Base-by-base conservation (phyloP, 2,329 filamentous ascomycete species). In the Nothophaeocryptopus gaeumannii region DNA sequence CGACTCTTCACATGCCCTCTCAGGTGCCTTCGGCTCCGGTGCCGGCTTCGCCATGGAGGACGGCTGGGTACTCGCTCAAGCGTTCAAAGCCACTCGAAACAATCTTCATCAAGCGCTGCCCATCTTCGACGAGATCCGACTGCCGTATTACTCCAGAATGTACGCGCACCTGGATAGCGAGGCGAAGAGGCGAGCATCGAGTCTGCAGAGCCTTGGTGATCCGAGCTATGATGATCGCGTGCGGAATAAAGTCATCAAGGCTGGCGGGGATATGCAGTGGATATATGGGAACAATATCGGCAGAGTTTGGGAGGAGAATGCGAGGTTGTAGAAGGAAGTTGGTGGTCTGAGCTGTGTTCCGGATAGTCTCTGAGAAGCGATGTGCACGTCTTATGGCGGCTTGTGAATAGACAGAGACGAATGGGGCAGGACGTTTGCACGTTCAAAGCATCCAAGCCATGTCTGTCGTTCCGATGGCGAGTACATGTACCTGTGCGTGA, bases 1-100 rank as follows among this genome's bases (percentile, higher is more conserved):
- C 8, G 78, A 82, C 54, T 73, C 78, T 0, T 80, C 77, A 1
- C 79, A 82, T 59, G 76, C 56, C n/a, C 47, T 58, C 5, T 56
- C 53, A 12, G 56, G 56, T 13, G 56, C 56, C 8, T 58, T 78
- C 0, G 73, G 74, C 0, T 73, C 72, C 3, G 73, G 74, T 0
- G 73, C 74, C 5, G 73, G 69, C 0, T 74, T 74, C 51, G 72
- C 74, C 0, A 64, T 75, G 57, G 69, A 76, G 54, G 74, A 75
- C 59, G 72, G 69, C 8, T 76, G 70, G 71, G 68, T 75, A 16
- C 63, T 75, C 2, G 71, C 71, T 9, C 65, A 66, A 47, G 64
- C 71, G 41, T 54, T 67, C 15, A 39, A 55, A 26, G 33, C 16
- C 9, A 42, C 12, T 29, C 36, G 45, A 3, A 50, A 55, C 29